These are phyloP conservation scores for Ceratocystiopsis sp. DNA, from an alignment of 2,329 filamentous ascomycete genomes.

Conservation along the genomic window DNA sequence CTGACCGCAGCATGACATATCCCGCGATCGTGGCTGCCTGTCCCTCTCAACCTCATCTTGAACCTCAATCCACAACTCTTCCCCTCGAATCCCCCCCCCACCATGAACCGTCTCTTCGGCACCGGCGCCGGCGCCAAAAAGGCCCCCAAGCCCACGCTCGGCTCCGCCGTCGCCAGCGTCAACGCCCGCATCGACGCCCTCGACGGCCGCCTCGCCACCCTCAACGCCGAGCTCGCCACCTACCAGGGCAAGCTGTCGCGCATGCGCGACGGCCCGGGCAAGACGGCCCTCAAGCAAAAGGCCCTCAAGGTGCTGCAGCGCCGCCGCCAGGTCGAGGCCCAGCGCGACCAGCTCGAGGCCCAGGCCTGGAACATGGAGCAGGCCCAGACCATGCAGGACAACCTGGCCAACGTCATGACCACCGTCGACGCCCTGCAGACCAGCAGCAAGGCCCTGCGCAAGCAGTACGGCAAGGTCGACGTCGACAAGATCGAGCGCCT, in stretches of 20 bases:
- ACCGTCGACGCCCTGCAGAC: constrained; percentile 96
- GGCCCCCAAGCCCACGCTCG: constrained; percentile 77
- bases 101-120: constrained; percentile 93
- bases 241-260: constrained; percentile 79
- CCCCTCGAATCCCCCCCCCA: not conserved
- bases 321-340: constrained; percentile 82
- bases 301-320: constrained; percentile 87
- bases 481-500: constrained; percentile 94
- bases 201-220: constrained; percentile 84
- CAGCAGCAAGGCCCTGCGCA: constrained; percentile 79
- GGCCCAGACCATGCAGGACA: constrained; percentile 95
- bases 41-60: no score
- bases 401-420: constrained; percentile 95
- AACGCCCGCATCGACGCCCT: constrained; percentile 71
- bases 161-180: constrained; percentile 67
- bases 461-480: constrained; percentile 94
- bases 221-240: constrained; percentile 75
- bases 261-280: constrained; percentile 92
- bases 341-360: constrained; percentile 82
- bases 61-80: no score
- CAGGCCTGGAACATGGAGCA: constrained; percentile 99
- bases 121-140: constrained; percentile 36
- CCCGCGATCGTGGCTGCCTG: no score
- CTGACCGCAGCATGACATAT: no score
- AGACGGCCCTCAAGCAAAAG: constrained; percentile 82